Evolutionary conservation across 2,329 filamentous ascomycete genomes (phyloP).

Genomic region (Cordyceps sp.): DNA sequence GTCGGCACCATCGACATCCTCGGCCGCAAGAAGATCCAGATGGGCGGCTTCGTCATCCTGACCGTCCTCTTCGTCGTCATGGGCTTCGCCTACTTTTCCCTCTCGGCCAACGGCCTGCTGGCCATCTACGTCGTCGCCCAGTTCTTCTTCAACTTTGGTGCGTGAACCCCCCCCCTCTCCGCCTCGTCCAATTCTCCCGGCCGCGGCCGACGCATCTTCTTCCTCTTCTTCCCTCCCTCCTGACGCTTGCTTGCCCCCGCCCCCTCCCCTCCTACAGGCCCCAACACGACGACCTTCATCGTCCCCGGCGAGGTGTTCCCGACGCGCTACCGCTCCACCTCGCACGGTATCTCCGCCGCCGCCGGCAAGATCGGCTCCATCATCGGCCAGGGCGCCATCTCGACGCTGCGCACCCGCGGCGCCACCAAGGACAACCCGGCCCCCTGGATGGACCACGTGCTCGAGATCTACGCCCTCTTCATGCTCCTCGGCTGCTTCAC

Average conservation of each 20-base stretch:
- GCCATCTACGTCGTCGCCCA: constrained; percentile 39
- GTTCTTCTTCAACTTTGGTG: constrained; percentile 41
- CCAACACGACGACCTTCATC: constrained; percentile 40
- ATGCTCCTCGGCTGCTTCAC: constrained; percentile 59
- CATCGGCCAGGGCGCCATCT: constrained; percentile 40
- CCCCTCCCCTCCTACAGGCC: constrained; percentile 12
- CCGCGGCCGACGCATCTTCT: no score
- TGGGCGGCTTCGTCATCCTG: constrained; percentile 43
- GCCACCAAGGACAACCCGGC: constrained; percentile 18
- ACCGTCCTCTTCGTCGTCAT: constrained; percentile 45
- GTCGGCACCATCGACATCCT: constrained; percentile 58
- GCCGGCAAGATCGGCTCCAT: constrained; percentile 39
- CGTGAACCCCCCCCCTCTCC: constrained; percentile 3
- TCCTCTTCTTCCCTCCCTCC: not conserved
- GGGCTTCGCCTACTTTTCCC: constrained; percentile 42
- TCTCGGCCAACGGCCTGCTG: constrained; percentile 34
- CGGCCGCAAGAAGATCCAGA: constrained; percentile 63
- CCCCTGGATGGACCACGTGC: constrained; percentile 64
- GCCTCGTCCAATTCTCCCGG: no score
- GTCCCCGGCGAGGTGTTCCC: constrained; percentile 40
- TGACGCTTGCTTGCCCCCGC: not conserved
- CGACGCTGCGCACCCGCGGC: constrained; percentile 31
- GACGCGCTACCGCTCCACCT: constrained; percentile 38
- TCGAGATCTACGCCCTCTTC: constrained; percentile 60
- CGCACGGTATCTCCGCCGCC: constrained; percentile 39